Evolutionary conservation across 208 protist species (phyloP).

Genomic region (Tritrichomonas foetus): DNA sequence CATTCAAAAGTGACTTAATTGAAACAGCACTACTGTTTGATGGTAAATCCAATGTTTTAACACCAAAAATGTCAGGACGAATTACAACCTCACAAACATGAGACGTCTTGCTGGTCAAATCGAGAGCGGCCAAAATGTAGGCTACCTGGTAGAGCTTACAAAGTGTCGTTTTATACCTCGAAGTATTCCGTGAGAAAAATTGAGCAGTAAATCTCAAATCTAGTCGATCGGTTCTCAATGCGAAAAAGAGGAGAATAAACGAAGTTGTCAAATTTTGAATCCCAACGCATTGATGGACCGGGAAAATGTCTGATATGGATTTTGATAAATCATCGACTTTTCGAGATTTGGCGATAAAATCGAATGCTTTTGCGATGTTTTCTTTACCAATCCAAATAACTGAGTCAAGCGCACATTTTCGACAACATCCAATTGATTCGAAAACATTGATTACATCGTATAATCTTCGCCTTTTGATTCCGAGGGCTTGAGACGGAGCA

Average conservation of each 20-base stretch:
- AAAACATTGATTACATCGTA: conserved; percentile 2
- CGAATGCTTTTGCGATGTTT: neutral
- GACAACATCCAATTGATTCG: neutral
- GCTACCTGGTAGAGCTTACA: neutral
- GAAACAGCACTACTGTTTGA: too few relatives aligned
- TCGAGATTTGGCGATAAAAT: neutral
- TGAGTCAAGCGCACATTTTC: neutral
- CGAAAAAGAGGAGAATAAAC: neutral
- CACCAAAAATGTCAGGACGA: too few relatives aligned
- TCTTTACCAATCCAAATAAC: neutral
- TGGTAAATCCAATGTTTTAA: too few relatives aligned
- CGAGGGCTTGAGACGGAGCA: neutral
- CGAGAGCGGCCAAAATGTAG: neutral
- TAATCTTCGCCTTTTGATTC: neutral
- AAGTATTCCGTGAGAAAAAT: neutral
- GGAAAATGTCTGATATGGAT: neutral
- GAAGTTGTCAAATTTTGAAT: neutral
- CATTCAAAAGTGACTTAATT: too few relatives aligned
- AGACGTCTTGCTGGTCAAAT: neutral
- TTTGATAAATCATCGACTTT: neutral
- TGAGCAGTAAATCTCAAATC: neutral
- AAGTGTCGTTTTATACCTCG: neutral
- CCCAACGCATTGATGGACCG: neutral
- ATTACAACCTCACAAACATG: neutral
- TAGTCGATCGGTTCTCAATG: neutral